phyloP scores from a whole-genome alignment of 164 flowering plant species.

The Buxus sempervirens region DNA sequence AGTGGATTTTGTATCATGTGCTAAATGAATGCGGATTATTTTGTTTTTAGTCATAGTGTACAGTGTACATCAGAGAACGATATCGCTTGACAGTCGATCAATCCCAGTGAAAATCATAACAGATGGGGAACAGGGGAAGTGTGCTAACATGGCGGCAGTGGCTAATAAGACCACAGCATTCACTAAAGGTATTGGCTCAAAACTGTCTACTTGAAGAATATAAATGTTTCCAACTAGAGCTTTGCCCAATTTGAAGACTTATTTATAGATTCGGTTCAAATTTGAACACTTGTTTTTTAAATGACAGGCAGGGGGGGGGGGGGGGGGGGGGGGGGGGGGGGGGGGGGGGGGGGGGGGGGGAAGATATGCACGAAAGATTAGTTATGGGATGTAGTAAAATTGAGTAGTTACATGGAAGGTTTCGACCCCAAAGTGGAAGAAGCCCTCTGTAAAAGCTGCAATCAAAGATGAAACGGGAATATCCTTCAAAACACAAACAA shows the following conservation, averaged over 20 bases:
- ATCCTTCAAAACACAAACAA: constrained; percentile 4
- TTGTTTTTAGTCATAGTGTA: too few species aligned
- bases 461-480: constrained; percentile 6
- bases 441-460: constrained; percentile 85
- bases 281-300: not conserved
- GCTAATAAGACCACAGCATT: not conserved
- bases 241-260: not conserved
- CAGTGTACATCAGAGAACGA: too few species aligned
- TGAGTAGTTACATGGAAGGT: constrained; percentile 71
- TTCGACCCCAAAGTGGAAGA: constrained; percentile 82
- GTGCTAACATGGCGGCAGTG: too few species aligned
- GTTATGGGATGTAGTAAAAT: not conserved
- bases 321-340: too few species aligned
- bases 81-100: too few species aligned
- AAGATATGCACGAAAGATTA: not conserved
- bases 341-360: too few species aligned
- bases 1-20: too few species aligned
- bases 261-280: too few species aligned
- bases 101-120: too few species aligned
- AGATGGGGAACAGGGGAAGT: too few species aligned
- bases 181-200: not conserved
- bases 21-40: too few species aligned
- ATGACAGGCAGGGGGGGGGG: not conserved
- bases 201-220: not conserved
- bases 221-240: not conserved